Conservation (phyloP, 495 filamentous ascomycete genomes). For the Penicillium pulvis region DNA sequence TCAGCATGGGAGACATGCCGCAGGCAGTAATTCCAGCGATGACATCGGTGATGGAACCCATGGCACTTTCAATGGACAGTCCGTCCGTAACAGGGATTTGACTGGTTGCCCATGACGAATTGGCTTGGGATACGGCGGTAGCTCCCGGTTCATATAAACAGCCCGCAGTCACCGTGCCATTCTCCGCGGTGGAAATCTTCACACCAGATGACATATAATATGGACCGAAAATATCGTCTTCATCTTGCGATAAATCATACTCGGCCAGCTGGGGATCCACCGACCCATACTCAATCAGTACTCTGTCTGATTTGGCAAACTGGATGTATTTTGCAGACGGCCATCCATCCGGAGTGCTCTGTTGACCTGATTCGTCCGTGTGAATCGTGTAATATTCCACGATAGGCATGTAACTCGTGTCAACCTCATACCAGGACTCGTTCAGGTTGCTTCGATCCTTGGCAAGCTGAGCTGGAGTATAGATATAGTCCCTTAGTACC, state of each 20-base stretch:
- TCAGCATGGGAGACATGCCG: conserved; percentile 60
- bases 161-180: conserved; percentile 46
- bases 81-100: conserved; percentile 30
- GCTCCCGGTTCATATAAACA: conserved; percentile 52
- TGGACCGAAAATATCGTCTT: conserved; percentile 45
- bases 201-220: conserved; percentile 37
- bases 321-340: conserved; percentile 59
- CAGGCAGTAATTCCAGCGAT: conserved; percentile 53
- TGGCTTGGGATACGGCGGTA: conserved; percentile 42
- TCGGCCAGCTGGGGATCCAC: conserved; percentile 58
- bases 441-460: conserved; percentile 59
- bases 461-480: conserved; percentile 49
- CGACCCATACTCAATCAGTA: conserved; percentile 56
- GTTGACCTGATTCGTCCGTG: conserved; percentile 31
- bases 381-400: conserved; percentile 54
- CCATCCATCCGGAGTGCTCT: conserved; percentile 65
- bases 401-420: conserved; percentile 46
- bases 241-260: conserved; percentile 51
- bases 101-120: conserved; percentile 59
- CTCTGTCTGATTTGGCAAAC: conserved; percentile 48
- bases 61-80: conserved; percentile 35
- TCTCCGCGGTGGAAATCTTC: conserved; percentile 24
- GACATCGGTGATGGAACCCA: conserved; percentile 30
- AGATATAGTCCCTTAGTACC: conserved; percentile 52
- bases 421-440: conserved; percentile 57